Evolutionary conservation across 2,329 filamentous ascomycete species (phyloP).

Genomic region (Teratosphaeriaceae sp.): DNA sequence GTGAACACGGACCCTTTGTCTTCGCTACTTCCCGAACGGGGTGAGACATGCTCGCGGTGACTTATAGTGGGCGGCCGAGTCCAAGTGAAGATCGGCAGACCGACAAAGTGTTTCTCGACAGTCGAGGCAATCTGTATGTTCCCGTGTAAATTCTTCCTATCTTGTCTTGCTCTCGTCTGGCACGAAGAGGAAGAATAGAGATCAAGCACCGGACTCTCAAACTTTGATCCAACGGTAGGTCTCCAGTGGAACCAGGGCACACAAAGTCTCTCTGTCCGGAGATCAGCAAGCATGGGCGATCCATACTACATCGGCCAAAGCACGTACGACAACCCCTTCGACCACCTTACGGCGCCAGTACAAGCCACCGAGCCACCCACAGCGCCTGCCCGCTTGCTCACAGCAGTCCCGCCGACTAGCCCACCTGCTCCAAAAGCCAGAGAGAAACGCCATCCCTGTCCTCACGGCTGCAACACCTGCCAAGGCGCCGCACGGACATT

Average conservation of each 20-base stretch:
- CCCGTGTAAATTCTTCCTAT: not conserved
- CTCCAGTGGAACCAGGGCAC: too few relatives aligned
- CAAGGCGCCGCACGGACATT: slow-evolving; percentile 5
- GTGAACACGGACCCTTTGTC: not conserved
- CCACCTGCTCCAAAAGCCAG: too few relatives aligned
- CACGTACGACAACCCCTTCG: not conserved
- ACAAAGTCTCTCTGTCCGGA: too few relatives aligned
- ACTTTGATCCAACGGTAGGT: too few relatives aligned
- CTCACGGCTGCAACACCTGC: slow-evolving; percentile 3
- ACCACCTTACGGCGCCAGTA: not conserved
- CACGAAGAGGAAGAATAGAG: not conserved
- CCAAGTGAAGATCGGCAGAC: not conserved
- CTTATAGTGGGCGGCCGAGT: not conserved
- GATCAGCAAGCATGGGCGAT: too few relatives aligned
- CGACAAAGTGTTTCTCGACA: not conserved
- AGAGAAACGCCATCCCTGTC: slow-evolving; percentile 11
- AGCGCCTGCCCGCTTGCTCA: not conserved
- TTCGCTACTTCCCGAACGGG: not conserved
- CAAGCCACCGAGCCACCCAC: not conserved
- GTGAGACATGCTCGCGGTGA: not conserved
- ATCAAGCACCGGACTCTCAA: too few relatives aligned
- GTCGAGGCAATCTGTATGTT: not conserved
- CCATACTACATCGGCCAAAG: not conserved
- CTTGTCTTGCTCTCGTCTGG: not conserved
- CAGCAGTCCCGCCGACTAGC: too few relatives aligned